Evolutionary conservation across 352 stramenopile species (phyloP), one percentile per base, ranked within the genome.

Genomic region (Globisporangium cederbergense): DNA sequence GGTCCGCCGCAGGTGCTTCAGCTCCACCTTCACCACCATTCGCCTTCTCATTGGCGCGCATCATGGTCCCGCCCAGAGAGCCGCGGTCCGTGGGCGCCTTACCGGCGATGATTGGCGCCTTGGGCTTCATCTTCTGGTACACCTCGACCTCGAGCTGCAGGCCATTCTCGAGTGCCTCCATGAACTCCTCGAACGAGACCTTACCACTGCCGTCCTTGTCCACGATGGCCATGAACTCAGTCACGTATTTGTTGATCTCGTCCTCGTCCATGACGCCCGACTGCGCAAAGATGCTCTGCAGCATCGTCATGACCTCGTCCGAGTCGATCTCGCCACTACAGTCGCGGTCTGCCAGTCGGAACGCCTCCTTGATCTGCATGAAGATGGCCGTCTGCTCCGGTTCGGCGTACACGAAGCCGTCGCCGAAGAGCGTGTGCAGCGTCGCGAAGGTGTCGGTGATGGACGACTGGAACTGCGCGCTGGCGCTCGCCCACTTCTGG

Each of bases 281-380:
- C 62, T 92, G 81, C 16, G 72, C 69, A 42, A 94, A 94, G 59
- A 94, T 93, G 11, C 63, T 81, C 56, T 89, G 72, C 2, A 94
- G 68, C 83, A 94, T 90, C 25, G 79, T 67, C 0, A 74, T 74
- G 13, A 94, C 86, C 64, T 94, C 86, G 38, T 90, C 80, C 0
- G 81, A 79, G 47, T 94, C 80, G 36, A 92, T 90, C 60, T 94
- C 86, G 10, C 86, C 86, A 43, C 82, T 92, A 65, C 86, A 89
- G 38, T 94, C 86, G 54, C 77, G 87, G 65, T 94, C 86, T 0
- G 83, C 86, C 0, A 90, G 59, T 13, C 86, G 79, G 67, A 94
- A 94, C 0, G 86, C 86, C 60, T 94, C 83, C 64, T 94, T 94
- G 74, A 94, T 94, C 64, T 94, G 86, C 86, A 94, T 90, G 64